A percentile compares a stretch with the other conserved stretches of the same genome.
Evolutionary conservation across 2,329 filamentous ascomycete species (phyloP).

Genomic region (Trichoderma breve): DNA sequence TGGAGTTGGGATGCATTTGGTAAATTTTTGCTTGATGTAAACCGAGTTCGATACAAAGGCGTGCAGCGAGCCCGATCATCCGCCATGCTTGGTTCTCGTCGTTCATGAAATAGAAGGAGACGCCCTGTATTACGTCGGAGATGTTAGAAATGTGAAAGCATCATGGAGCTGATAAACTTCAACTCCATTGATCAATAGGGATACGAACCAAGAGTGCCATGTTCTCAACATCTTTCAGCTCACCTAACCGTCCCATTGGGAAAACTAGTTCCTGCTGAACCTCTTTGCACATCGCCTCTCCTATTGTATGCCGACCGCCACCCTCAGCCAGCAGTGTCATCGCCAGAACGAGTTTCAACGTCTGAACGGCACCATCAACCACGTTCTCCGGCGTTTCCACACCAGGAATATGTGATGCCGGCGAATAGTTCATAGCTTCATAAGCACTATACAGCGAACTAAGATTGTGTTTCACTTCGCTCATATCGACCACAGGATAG

Average conservation of each 20-base stretch:
- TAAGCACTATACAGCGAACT: neutral
- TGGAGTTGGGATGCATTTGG: no score
- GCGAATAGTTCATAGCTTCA: neutral
- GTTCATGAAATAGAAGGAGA: neutral
- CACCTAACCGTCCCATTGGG: neutral
- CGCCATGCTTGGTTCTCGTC: neutral
- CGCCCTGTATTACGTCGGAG: neutral
- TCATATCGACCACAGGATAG: neutral
- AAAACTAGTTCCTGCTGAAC: neutral
- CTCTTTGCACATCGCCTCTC: neutral
- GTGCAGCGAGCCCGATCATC: neutral
- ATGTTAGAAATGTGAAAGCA: neutral
- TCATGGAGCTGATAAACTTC: neutral
- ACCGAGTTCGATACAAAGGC: neutral
- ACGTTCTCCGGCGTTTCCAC: neutral
- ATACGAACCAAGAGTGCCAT: neutral
- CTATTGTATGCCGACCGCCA: neutral
- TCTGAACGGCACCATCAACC: neutral
- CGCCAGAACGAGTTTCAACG: neutral
- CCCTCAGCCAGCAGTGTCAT: neutral
- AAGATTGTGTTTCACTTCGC: neutral
- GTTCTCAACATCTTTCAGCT: neutral
- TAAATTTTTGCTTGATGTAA: neutral
- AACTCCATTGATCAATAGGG: no score
- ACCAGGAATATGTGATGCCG: neutral